These are phyloP conservation scores for Climacium dendroides DNA, from an alignment of 225 moss, liverwort and hornwort species.

Conservation along the genomic window DNA sequence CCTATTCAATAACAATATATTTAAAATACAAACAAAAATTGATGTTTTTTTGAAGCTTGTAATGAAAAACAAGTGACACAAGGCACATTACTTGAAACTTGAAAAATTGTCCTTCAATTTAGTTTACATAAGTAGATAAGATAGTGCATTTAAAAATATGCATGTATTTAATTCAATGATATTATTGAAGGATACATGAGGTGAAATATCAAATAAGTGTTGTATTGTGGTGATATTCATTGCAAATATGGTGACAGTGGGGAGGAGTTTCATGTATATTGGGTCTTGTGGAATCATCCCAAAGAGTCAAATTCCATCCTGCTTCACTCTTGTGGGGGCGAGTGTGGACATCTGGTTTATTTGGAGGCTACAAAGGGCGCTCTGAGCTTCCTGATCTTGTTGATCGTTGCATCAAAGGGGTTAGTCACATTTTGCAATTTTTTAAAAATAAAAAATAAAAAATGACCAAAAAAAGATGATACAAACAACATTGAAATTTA, in stretches of 20 bases:
- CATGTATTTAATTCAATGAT: neutral
- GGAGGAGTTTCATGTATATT: conserved; percentile 42
- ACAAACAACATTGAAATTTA: too few species aligned
- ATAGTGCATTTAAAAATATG: neutral
- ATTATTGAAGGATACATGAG: neutral
- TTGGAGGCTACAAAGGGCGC: conserved; percentile 43
- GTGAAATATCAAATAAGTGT: neutral
- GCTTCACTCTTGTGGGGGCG: conserved; percentile 30
- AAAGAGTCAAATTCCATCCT: conserved; percentile 34
- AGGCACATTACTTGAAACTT: neutral
- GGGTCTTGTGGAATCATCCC: conserved; percentile 36
- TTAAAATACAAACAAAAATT: neutral
- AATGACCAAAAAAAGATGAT: fast-evolving
- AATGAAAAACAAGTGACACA: too few species aligned
- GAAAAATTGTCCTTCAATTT: neutral
- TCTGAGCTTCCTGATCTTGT: conserved; percentile 30
- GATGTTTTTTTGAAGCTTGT: neutral
- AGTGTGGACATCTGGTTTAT: conserved; percentile 36
- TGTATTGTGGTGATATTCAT: neutral
- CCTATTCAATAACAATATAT: neutral
- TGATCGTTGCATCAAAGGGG: conserved; percentile 44
- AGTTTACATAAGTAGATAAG: neutral
- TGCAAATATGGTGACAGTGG: neutral
- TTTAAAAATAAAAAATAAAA: too few species aligned
- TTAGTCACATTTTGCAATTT: neutral